Conservation (phyloP, 2,329 filamentous ascomycete genomes). For the Cytospora piceicola region DNA sequence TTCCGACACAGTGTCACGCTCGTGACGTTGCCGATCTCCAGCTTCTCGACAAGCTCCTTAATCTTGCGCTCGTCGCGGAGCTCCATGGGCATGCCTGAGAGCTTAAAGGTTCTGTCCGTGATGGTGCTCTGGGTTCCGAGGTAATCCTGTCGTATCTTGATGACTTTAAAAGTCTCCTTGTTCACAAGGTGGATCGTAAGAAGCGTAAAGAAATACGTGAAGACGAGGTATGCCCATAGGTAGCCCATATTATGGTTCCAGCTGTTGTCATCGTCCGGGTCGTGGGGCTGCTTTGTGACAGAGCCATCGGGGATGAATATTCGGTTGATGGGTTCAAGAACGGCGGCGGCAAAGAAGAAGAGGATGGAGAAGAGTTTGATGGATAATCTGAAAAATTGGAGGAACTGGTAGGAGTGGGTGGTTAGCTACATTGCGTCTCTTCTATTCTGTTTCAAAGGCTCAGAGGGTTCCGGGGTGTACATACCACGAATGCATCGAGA, state of each 20-base stretch:
- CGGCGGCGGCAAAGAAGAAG: slow-evolving; percentile 76
- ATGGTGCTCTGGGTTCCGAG: slow-evolving; percentile 93
- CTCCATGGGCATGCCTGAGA: slow-evolving; percentile 84
- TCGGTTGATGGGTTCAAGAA: slow-evolving; percentile 86
- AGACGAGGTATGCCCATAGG: slow-evolving; percentile 92
- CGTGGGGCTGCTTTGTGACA: slow-evolving; percentile 13
- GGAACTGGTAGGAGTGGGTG: slow-evolving; percentile 58
- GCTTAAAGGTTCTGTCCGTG: slow-evolving; percentile 88
- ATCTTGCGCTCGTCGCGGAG: slow-evolving; percentile 82
- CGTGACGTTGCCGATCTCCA: slow-evolving; percentile 89
- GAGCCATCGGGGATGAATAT: slow-evolving; percentile 53
- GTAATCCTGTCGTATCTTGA: slow-evolving; percentile 85
- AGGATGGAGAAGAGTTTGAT: slow-evolving; percentile 80
- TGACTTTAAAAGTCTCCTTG: slow-evolving; percentile 81
- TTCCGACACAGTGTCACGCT: slow-evolving; percentile 83
- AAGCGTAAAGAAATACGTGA: slow-evolving; percentile 88
- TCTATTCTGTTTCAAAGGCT: background rate
- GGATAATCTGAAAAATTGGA: slow-evolving; percentile 95
- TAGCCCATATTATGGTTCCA: slow-evolving; percentile 53
- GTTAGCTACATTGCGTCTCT: background rate
- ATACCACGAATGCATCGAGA: slow-evolving; percentile 88
- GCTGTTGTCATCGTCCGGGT: slow-evolving; percentile 32
- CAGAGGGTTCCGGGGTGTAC: slow-evolving; percentile 36
- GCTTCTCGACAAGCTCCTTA: slow-evolving; percentile 81
- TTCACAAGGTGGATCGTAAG: slow-evolving; percentile 84